Evolutionary conservation across 805 yeast species (phyloP).

Genomic region (Hanseniaspora mollemarum): DNA sequence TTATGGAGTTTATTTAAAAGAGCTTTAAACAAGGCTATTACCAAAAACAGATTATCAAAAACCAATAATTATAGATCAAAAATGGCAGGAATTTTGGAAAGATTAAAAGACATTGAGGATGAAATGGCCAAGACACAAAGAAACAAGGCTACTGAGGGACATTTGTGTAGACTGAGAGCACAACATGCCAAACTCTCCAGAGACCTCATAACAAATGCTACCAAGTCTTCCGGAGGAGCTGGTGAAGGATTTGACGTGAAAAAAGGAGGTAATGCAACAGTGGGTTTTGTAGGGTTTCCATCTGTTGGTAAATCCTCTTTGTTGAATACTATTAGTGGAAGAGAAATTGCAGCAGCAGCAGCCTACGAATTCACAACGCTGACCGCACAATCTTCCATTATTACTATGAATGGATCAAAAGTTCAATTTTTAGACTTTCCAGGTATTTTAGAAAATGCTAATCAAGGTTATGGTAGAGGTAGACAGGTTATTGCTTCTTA

Average conservation of each 20-base stretch:
- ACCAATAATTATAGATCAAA: neutral
- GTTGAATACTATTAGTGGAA: constrained; percentile 80
- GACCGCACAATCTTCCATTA: constrained; percentile 95
- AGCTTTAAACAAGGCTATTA: no score
- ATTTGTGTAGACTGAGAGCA: constrained; percentile 94
- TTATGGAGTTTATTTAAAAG: no score
- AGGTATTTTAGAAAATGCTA: constrained; percentile 84
- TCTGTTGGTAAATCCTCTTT: constrained; percentile 81
- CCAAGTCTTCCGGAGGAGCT: constrained; percentile 76
- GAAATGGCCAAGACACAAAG: constrained; percentile 98
- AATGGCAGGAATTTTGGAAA: constrained; percentile 60
- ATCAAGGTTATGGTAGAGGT: constrained; percentile 87
- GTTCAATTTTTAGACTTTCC: constrained; percentile 91
- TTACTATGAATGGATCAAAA: constrained; percentile 92
- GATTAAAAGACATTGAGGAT: constrained; percentile 80
- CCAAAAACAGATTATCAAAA: neutral
- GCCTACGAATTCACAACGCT: constrained; percentile 95
- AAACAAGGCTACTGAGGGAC: constrained; percentile 95
- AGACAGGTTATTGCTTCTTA: constrained; percentile 97
- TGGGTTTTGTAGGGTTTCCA: constrained; percentile 97
- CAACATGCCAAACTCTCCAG: constrained; percentile 90
- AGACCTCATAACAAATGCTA: constrained; percentile 64
- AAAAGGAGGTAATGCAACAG: constrained; percentile 95
- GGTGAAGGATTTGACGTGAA: constrained; percentile 97
- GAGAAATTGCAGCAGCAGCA: constrained; percentile 86